phyloP scores from a whole-genome alignment of 495 filamentous ascomycete genomes.

The Pyronema domesticum region DNA sequence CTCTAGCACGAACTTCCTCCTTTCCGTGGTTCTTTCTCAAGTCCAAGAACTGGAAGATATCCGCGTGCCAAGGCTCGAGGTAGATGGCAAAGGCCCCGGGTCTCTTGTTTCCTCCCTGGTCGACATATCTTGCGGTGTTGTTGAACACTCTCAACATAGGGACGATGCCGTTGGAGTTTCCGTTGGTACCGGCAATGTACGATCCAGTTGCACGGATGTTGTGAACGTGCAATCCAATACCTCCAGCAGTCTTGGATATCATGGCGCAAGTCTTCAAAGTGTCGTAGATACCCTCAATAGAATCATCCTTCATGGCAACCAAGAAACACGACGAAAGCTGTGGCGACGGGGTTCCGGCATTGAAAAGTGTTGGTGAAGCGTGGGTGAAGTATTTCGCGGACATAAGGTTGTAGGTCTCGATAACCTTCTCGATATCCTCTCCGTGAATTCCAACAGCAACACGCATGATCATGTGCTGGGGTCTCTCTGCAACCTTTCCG shows the following conservation, averaged over 20 bases:
- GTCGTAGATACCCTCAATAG: slow-evolving; percentile 98
- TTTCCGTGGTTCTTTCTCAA: slow-evolving; percentile 98
- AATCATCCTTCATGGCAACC: slow-evolving; percentile 96
- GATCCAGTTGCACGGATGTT: slow-evolving; percentile 90
- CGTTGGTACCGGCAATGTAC: slow-evolving; percentile 94
- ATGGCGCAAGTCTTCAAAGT: slow-evolving; percentile 97
- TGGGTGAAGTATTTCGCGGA: slow-evolving; percentile 96
- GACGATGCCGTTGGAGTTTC: slow-evolving; percentile 90
- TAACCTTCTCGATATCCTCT: slow-evolving; percentile 76
- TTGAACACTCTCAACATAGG: slow-evolving; percentile 98
- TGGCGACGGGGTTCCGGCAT: slow-evolving; percentile 81
- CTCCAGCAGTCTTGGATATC: slow-evolving; percentile 98
- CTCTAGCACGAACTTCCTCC: slow-evolving; percentile 81
- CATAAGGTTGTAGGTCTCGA: slow-evolving; percentile 97
- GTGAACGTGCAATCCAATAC: slow-evolving; percentile 90
- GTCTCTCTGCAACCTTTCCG: slow-evolving; percentile 85
- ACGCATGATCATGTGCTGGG: slow-evolving; percentile 99
- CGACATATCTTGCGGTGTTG: slow-evolving; percentile 95
- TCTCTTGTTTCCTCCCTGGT: slow-evolving; percentile 98
- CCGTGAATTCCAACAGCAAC: slow-evolving; percentile 94
- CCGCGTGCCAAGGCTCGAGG: slow-evolving; percentile 97
- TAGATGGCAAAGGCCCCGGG: slow-evolving; percentile 98
- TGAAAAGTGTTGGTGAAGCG: slow-evolving; percentile 94
- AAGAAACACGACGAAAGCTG: slow-evolving; percentile 96
- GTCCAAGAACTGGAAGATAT: slow-evolving; percentile 93